These are phyloP conservation scores for Erodium moschatum DNA, from an alignment of 441 rosid species.

Conservation along the genomic window DNA sequence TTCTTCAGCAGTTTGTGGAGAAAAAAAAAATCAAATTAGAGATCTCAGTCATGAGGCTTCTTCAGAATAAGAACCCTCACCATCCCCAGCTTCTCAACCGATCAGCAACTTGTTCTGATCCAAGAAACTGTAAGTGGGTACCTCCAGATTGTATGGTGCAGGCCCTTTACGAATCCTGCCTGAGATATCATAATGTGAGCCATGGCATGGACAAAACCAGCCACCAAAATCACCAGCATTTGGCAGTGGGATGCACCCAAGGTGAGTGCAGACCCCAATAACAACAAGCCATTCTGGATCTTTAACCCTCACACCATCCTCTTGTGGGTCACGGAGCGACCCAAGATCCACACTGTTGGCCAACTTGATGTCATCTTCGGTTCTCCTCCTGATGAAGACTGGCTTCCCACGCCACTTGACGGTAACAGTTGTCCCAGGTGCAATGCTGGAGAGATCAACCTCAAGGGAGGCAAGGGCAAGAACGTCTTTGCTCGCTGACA, in stretches of 20 bases:
- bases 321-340: slow-evolving; percentile 88
- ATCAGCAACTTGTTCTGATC: slow-evolving; percentile 70
- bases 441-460: slow-evolving; percentile 82
- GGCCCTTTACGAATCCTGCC: slow-evolving; percentile 95
- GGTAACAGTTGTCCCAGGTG: slow-evolving; percentile 83
- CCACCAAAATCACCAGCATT: slow-evolving; percentile 97
- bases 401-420: slow-evolving; percentile 99
- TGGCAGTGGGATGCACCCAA: slow-evolving; percentile 92
- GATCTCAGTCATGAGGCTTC: not conserved
- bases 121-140: slow-evolving; percentile 87
- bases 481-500: slow-evolving; percentile 96
- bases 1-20: slow-evolving; percentile 12
- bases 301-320: slow-evolving; percentile 73
- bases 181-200: slow-evolving; percentile 90
- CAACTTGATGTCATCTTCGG: slow-evolving; percentile 71
- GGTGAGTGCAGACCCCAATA: slow-evolving; percentile 85
- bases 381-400: slow-evolving; percentile 78
- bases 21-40: slow-evolving; percentile 18
- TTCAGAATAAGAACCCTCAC: not conserved
- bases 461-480: slow-evolving; percentile 91
- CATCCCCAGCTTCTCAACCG: slow-evolving; percentile 37
- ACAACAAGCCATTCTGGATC: slow-evolving; percentile 91
- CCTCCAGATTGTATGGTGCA: slow-evolving; percentile 89
- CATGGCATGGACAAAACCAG: slow-evolving; percentile 98
- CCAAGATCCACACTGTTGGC: slow-evolving; percentile 79